phyloP scores from a whole-genome alignment of 2,329 filamentous ascomycete genomes.

The Ophiostoma himal-ulmi region DNA sequence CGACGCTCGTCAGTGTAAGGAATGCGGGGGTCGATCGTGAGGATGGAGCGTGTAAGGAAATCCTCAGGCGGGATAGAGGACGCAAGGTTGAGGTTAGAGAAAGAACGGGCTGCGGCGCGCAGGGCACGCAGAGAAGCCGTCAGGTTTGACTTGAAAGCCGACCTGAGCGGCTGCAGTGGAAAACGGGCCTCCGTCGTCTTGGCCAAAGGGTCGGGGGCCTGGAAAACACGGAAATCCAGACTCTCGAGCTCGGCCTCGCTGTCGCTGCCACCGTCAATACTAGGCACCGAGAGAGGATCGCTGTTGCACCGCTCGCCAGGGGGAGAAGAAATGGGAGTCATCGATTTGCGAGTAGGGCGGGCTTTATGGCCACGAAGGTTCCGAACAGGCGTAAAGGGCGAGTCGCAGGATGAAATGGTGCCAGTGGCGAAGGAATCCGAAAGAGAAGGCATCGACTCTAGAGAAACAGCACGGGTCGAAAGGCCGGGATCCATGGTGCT shows the following conservation, averaged over 20 bases:
- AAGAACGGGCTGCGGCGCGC: slow-evolving; percentile 57
- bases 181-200: slow-evolving; percentile 22
- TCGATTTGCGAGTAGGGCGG: slow-evolving; percentile 42
- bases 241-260: slow-evolving; percentile 37
- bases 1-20: slow-evolving; percentile 63
- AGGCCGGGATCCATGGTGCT: slow-evolving; percentile 44
- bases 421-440: slow-evolving; percentile 50
- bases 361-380: slow-evolving; percentile 36
- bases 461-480: slow-evolving; percentile 51
- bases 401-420: slow-evolving; percentile 39
- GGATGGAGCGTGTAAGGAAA: slow-evolving; percentile 60
- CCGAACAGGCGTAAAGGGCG: slow-evolving; percentile 40
- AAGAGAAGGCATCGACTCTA: slow-evolving; percentile 57
- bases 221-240: slow-evolving; percentile 46
- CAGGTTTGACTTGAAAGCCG: slow-evolving; percentile 63
- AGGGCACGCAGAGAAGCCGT: slow-evolving; percentile 61
- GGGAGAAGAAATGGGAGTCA: slow-evolving; percentile 53
- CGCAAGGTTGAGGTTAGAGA: slow-evolving; percentile 57
- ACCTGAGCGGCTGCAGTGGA: slow-evolving; percentile 44
- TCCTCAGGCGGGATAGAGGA: slow-evolving; percentile 61
- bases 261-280: slow-evolving; percentile 35
- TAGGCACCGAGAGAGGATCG: slow-evolving; percentile 44
- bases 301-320: slow-evolving; percentile 43
- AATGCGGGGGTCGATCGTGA: slow-evolving; percentile 60
- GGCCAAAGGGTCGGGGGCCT: slow-evolving; percentile 29